phyloP scores from a whole-genome alignment of 2,329 filamentous ascomycete genomes.

The Colletotrichum liaoningense region DNA sequence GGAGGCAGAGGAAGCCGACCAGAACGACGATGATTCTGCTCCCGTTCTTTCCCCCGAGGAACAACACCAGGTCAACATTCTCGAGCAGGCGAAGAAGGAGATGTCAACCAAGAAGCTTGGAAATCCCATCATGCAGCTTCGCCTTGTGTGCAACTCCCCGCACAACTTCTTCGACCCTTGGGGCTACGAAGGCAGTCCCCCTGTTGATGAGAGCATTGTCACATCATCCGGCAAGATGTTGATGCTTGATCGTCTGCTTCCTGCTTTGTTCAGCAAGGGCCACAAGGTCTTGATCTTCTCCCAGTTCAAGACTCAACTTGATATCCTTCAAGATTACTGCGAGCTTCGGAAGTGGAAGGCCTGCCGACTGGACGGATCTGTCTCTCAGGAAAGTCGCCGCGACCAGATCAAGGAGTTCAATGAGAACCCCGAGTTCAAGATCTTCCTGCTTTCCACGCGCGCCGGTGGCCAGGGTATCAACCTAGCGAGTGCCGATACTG shows the following conservation, averaged over 20 bases:
- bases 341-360: slow-evolving; percentile 83
- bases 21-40: slow-evolving; percentile 43
- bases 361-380: slow-evolving; percentile 91
- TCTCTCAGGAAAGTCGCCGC: slow-evolving; percentile 78
- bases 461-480: slow-evolving; percentile 97
- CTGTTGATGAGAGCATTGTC: slow-evolving; percentile 83
- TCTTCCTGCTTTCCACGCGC: slow-evolving; percentile 91
- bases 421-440: slow-evolving; percentile 69
- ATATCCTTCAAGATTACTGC: slow-evolving; percentile 91
- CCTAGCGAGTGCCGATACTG: slow-evolving; percentile 89
- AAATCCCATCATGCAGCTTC: slow-evolving; percentile 91
- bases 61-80: slow-evolving; percentile 71
- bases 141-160: slow-evolving; percentile 91
- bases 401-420: slow-evolving; percentile 82
- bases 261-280: slow-evolving; percentile 75
- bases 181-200: slow-evolving; percentile 66
- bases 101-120: slow-evolving; percentile 92
- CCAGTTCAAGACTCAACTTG: slow-evolving; percentile 94
- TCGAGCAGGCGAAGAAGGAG: slow-evolving; percentile 86
- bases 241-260: slow-evolving; percentile 87
- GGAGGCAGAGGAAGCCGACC: slow-evolving; percentile 61
- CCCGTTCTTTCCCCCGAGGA: slow-evolving; percentile 66
- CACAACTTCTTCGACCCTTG: slow-evolving; percentile 98
- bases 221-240: slow-evolving; percentile 96
- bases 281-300: slow-evolving; percentile 98